Evolutionary conservation across 176 grass and related monocot species (phyloP).

Genomic region (Oryza glumipatula): DNA sequence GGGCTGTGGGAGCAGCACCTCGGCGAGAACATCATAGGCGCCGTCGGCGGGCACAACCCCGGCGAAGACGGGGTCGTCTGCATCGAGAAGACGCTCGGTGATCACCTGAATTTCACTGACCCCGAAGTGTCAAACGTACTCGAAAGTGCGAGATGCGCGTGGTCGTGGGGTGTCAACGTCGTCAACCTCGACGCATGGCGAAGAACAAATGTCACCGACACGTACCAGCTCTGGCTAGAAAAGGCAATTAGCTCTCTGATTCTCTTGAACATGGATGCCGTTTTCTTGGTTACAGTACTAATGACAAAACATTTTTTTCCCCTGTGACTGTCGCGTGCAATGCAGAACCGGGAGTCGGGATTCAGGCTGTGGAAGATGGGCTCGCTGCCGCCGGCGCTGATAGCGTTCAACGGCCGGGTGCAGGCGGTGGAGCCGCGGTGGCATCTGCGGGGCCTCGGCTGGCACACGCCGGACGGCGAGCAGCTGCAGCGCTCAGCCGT

Average conservation of each 20-base stretch:
- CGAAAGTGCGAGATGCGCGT: conserved; percentile 53
- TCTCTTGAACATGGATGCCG: neutral
- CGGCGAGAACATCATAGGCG: conserved; percentile 69
- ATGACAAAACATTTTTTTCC: neutral
- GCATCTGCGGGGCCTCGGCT: conserved; percentile 72
- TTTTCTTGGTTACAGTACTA: neutral
- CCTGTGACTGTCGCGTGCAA: neutral
- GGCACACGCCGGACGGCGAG: conserved; percentile 56
- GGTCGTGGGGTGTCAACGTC: conserved; percentile 76
- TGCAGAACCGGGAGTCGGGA: conserved; percentile 75
- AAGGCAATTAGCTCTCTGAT: conserved; percentile 48
- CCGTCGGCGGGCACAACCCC: conserved; percentile 33
- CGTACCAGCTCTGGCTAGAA: conserved; percentile 75
- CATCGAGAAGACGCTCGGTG: conserved; percentile 54
- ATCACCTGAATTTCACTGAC: conserved; percentile 83
- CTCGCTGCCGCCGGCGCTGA: conserved; percentile 73
- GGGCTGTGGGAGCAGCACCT: conserved; percentile 75
- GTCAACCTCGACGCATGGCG: conserved; percentile 83
- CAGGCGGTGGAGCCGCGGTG: conserved; percentile 62
- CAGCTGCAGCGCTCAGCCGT: conserved; percentile 56
- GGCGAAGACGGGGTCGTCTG: conserved; percentile 40
- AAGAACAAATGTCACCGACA: conserved; percentile 60
- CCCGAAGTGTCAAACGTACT: conserved; percentile 42
- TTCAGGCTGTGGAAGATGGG: conserved; percentile 74
- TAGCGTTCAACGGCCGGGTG: conserved; percentile 68